Evolutionary conservation across 1,284 basidiomycete species (phyloP).

Genomic region (Moesziomyces globuligerus): DNA sequence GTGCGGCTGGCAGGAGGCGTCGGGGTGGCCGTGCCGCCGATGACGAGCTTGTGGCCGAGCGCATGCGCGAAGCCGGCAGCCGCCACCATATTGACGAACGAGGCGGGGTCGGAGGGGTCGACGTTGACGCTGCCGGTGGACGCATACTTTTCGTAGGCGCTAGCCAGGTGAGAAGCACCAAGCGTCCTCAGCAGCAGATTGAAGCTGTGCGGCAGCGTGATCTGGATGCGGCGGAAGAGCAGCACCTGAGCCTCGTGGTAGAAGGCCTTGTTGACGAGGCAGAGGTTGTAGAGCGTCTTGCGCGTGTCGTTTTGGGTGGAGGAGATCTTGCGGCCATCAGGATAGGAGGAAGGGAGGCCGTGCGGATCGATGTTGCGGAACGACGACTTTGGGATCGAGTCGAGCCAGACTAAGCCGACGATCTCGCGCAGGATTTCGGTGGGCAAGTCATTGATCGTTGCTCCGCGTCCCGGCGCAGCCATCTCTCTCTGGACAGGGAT

Average conservation of each 20-base stretch:
- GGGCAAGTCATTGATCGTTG: conserved; percentile 48
- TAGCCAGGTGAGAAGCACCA: conserved; percentile 56
- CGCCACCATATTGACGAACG: conserved; percentile 60
- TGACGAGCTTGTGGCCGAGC: conserved; percentile 51
- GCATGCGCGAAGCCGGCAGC: conserved; percentile 62
- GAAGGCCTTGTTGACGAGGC: conserved; percentile 61
- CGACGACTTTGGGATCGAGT: conserved; percentile 57
- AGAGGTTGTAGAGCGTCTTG: conserved; percentile 59
- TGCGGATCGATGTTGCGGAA: conserved; percentile 63
- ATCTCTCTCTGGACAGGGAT: conserved; percentile 20
- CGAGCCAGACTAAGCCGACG: conserved; percentile 57
- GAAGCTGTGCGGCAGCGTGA: conserved; percentile 64
- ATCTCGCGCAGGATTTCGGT: conserved; percentile 59
- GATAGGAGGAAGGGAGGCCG: conserved; percentile 59
- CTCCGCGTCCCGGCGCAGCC: conserved; percentile 31
- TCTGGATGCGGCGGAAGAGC: conserved; percentile 62
- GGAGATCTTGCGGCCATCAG: conserved; percentile 56
- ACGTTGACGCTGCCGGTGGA: conserved; percentile 46
- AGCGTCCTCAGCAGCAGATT: conserved; percentile 57
- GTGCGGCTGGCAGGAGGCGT: conserved; percentile 33
- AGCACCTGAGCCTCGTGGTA: conserved; percentile 61
- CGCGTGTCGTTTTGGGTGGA: conserved; percentile 56
- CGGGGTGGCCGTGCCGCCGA: conserved; percentile 26
- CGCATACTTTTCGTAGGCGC: conserved; percentile 57
- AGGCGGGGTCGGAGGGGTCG: conserved; percentile 51